Percentiles rank a stretch among this genome's conserved stretches.
These are phyloP conservation scores for Sphenostylis stenocarpa DNA, from an alignment of 306 rosid species.

Conservation along the genomic window DNA sequence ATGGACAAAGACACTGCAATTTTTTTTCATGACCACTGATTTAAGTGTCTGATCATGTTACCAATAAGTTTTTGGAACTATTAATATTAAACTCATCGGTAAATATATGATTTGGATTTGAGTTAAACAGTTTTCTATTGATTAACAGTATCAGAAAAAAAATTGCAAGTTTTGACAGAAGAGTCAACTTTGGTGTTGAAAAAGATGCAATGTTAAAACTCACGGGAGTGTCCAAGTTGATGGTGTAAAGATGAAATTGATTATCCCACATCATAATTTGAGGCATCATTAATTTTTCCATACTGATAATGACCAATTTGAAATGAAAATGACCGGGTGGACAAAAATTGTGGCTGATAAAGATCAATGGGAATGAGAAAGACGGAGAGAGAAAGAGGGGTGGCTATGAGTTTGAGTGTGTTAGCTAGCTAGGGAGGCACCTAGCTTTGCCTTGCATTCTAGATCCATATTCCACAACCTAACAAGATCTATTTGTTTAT, in stretches of 20 bases:
- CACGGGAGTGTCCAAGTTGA: not conserved
- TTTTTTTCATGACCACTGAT: too few relatives aligned
- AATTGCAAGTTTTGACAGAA: not conserved
- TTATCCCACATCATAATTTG: conserved; percentile 2
- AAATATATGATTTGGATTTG: too few relatives aligned
- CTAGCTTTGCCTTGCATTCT: conserved; percentile 16
- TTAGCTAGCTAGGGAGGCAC: conserved; percentile 33
- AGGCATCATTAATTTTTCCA: conserved; percentile 6
- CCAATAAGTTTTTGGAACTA: too few relatives aligned
- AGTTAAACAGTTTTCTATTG: too few relatives aligned
- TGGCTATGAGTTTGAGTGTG: not conserved
- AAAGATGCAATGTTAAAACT: not conserved
- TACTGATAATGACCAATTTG: conserved; percentile 33
- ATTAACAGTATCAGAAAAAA: not conserved
- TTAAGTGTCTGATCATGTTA: too few relatives aligned
- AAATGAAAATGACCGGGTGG: conserved; percentile 39
- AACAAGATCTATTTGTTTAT: conserved; percentile 32
- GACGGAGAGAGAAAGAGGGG: not conserved
- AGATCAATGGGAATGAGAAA: conserved; percentile 25
- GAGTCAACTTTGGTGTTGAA: not conserved
- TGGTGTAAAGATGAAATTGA: not conserved
- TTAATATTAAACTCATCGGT: too few relatives aligned
- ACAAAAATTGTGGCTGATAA: conserved; percentile 33
- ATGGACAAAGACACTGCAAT: too few relatives aligned
- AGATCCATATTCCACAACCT: conserved; percentile 29